Percentiles rank a stretch among this genome's conserved stretches.
Conservation (phyloP, 345 rosid species). For the Euphorbia pulcherrima region DNA sequence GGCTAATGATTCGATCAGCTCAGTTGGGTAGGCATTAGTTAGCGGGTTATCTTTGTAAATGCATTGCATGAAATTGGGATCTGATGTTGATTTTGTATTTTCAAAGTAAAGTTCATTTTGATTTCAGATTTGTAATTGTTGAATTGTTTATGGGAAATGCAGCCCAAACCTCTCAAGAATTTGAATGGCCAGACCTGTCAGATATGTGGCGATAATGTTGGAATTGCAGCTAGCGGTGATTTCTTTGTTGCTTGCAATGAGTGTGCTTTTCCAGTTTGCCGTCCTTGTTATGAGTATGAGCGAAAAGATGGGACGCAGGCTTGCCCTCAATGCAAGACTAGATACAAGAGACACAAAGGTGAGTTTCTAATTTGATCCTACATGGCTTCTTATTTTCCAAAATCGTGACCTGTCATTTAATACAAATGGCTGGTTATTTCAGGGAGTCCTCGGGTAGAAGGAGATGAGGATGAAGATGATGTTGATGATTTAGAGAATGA, state of each 20-base stretch:
- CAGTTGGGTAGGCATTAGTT: neutral
- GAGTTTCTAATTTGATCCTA: slow-evolving; percentile 9
- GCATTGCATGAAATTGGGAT: slow-evolving; percentile 4
- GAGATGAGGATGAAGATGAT: slow-evolving; percentile 98
- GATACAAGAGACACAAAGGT: slow-evolving; percentile 95
- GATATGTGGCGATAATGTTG: slow-evolving; percentile 93
- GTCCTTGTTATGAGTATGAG: slow-evolving; percentile 97
- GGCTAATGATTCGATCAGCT: neutral
- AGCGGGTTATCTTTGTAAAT: neutral
- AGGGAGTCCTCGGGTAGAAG: slow-evolving; percentile 94
- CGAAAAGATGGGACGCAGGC: slow-evolving; percentile 96
- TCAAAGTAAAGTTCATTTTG: neutral
- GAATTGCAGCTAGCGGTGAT: slow-evolving; percentile 57
- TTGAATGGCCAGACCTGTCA: slow-evolving; percentile 78
- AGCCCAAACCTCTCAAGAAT: slow-evolving; percentile 81
- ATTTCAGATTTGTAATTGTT: slow-evolving; percentile 17
- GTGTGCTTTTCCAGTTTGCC: slow-evolving; percentile 98
- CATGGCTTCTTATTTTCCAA: neutral
- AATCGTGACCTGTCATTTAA: neutral
- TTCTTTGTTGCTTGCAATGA: slow-evolving; percentile 95
- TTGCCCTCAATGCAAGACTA: slow-evolving; percentile 99
- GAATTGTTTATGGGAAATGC: slow-evolving; percentile 29
- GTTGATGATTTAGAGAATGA: slow-evolving; percentile 95
- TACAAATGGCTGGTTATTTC: slow-evolving; percentile 18
- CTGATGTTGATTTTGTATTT: neutral